phyloP scores from a whole-genome alignment of 2,329 filamentous ascomycete species.

The Coniochaeta ligniaria region DNA sequence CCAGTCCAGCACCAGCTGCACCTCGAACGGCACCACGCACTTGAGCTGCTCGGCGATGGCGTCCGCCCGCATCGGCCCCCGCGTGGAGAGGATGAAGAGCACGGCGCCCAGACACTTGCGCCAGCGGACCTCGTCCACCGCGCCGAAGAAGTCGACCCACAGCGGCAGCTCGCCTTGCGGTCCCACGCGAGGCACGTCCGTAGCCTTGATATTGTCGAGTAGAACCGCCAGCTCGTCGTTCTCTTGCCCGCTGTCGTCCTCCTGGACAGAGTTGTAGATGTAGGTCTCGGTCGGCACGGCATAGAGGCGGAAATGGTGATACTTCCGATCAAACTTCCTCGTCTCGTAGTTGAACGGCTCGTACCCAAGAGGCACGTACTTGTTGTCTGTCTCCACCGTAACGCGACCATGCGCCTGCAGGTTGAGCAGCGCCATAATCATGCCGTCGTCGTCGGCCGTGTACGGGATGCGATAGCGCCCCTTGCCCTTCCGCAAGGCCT shows the following conservation, averaged over 20 bases:
- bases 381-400: constrained; percentile 41
- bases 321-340: constrained; percentile 57
- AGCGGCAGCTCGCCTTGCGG: constrained; percentile 51
- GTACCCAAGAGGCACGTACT: constrained; percentile 63
- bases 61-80: constrained; percentile 47
- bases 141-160: constrained; percentile 65
- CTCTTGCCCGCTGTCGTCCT: not conserved
- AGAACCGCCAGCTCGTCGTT: constrained; percentile 24
- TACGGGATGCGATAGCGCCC: constrained; percentile 39
- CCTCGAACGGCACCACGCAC: constrained; percentile 56
- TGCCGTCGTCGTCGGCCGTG: constrained; percentile 51
- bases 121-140: constrained; percentile 54
- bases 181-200: constrained; percentile 31
- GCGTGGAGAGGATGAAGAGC: constrained; percentile 53
- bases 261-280: constrained; percentile 43
- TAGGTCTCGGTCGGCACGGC: constrained; percentile 53
- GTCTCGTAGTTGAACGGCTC: constrained; percentile 65
- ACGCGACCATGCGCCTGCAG: constrained; percentile 54
- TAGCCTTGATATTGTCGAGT: constrained; percentile 18
- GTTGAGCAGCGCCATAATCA: constrained; percentile 60
- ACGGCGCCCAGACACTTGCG: constrained; percentile 55
- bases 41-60: constrained; percentile 49
- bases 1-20: constrained; percentile 52
- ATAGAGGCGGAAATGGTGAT: constrained; percentile 57
- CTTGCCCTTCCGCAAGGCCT: constrained; percentile 36